Evolutionary conservation across 2,329 filamentous ascomycete species (phyloP).

Genomic region (Lachnellula occidentalis): DNA sequence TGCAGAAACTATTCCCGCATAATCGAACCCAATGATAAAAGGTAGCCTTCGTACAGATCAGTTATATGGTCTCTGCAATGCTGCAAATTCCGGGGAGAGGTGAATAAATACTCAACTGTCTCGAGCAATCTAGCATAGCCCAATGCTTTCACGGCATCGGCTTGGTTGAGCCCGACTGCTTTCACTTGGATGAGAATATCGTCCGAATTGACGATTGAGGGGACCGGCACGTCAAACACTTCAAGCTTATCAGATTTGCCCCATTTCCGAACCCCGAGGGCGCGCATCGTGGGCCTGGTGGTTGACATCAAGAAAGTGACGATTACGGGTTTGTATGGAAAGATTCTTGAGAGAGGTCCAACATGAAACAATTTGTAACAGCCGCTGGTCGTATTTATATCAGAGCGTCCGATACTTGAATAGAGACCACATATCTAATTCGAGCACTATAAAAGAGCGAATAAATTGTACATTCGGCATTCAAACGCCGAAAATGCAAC

Average conservation of each 20-base stretch:
- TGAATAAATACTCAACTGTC: neutral
- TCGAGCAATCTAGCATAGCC: neutral
- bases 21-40: conserved; percentile 38
- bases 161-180: conserved; percentile 2
- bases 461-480: too few species aligned
- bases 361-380: too few species aligned
- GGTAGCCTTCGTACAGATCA: conserved; percentile 24
- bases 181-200: conserved; percentile 3
- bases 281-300: neutral
- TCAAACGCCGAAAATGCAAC: too few species aligned
- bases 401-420: too few species aligned
- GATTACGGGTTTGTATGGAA: neutral
- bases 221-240: neutral
- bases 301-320: neutral
- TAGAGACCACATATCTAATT: too few species aligned
- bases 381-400: too few species aligned
- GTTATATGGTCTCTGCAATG: too few species aligned
- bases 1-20: conserved; percentile 32
- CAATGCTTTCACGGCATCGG: neutral
- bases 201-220: neutral
- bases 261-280: neutral
- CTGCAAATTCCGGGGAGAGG: neutral
- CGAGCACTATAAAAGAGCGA: too few species aligned
- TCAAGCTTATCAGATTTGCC: conserved; percentile 1
- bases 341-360: neutral